phyloP scores from a whole-genome alignment of 331 rosid genomes.

The Quercus phellos region DNA sequence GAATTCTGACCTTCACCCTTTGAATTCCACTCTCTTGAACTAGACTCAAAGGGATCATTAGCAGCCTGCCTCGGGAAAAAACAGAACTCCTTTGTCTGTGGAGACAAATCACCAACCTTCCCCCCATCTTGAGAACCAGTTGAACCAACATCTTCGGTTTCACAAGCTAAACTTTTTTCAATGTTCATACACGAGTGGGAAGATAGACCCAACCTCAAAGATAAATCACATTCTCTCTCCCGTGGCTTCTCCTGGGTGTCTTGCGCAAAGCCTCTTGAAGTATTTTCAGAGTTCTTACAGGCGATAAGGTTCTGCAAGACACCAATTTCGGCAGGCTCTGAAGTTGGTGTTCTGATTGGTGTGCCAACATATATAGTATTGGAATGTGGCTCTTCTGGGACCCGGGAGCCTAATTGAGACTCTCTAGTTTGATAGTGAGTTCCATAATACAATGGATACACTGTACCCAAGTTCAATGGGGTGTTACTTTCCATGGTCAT shows the following conservation, averaged over 20 bases:
- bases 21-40: conserved; percentile 38
- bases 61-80: conserved; percentile 56
- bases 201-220: conserved; percentile 69
- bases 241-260: conserved; percentile 40
- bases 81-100: conserved; percentile 44
- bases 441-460: conserved; percentile 80
- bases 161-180: conserved; percentile 42
- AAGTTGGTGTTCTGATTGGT: conserved; percentile 46
- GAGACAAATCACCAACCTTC: conserved; percentile 38
- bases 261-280: conserved; percentile 22
- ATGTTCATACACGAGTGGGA: conserved; percentile 42
- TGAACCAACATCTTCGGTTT: conserved; percentile 46
- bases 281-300: conserved; percentile 35
- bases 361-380: conserved; percentile 59
- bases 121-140: conserved; percentile 47
- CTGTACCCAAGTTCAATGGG: conserved; percentile 59
- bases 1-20: conserved; percentile 50
- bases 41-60: conserved; percentile 43
- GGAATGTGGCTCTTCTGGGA: conserved; percentile 35
- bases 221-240: conserved; percentile 65
- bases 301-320: conserved; percentile 32
- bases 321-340: conserved; percentile 48
- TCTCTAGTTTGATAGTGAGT: conserved; percentile 36
- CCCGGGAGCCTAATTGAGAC: conserved; percentile 28
- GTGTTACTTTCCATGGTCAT: conserved; percentile 40